Conservation (phyloP, 2,329 filamentous ascomycete species). For the Alternaria sp. region DNA sequence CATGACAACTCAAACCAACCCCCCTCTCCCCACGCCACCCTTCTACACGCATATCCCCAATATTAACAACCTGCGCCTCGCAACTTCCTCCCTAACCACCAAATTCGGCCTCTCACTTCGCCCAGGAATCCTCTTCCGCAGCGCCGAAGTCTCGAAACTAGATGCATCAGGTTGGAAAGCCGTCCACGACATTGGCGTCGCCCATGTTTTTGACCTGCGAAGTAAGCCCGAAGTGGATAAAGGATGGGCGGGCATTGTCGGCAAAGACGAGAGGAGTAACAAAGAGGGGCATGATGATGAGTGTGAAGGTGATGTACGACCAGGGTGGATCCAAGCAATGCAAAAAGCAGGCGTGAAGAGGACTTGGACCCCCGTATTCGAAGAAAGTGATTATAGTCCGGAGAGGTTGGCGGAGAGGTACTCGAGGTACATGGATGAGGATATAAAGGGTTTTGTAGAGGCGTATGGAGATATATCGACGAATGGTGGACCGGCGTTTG, state of each 20-base stretch:
- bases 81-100: slow-evolving; percentile 37
- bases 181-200: slow-evolving; percentile 63
- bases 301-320: slow-evolving; percentile 47
- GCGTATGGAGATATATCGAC: slow-evolving; percentile 70
- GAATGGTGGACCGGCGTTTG: slow-evolving; percentile 62
- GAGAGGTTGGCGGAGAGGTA: slow-evolving; percentile 70
- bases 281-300: slow-evolving; percentile 40
- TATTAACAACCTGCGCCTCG: slow-evolving; percentile 50
- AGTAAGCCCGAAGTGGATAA: slow-evolving; percentile 66
- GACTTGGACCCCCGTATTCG: slow-evolving; percentile 71
- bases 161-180: slow-evolving; percentile 31
- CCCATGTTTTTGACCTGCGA: slow-evolving; percentile 73
- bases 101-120: slow-evolving; percentile 56
- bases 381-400: slow-evolving; percentile 67
- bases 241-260: slow-evolving; percentile 34
- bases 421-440: slow-evolving; percentile 65
- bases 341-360: slow-evolving; percentile 57
- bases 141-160: slow-evolving; percentile 66
- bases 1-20: background rate
- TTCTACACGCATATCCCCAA: slow-evolving; percentile 45
- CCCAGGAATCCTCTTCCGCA: slow-evolving; percentile 68
- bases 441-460: slow-evolving; percentile 66
- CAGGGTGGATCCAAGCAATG: slow-evolving; percentile 34
- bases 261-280: slow-evolving; percentile 41
- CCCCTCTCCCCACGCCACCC: slow-evolving; percentile 38